phyloP scores from a whole-genome alignment of 768 basidiomycete genomes.

The Boletus patriciae region DNA sequence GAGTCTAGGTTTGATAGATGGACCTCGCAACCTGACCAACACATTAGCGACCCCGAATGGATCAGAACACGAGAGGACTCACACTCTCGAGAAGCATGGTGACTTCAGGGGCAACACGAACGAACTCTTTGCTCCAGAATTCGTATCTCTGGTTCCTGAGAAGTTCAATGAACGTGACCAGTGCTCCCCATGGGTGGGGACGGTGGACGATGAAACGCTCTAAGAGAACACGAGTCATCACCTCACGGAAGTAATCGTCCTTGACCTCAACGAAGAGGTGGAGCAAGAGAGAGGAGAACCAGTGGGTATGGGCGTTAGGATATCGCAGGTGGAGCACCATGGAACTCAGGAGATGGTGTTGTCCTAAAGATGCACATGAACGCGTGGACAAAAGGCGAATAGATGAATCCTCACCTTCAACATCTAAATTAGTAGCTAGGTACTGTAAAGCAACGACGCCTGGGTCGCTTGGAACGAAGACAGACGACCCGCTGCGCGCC shows the following conservation, averaged over 20 bases:
- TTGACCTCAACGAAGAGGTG: slow-evolving; percentile 82
- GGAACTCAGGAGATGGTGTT: slow-evolving; percentile 92
- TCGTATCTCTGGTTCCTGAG: slow-evolving; percentile 88
- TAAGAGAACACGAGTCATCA: slow-evolving; percentile 85
- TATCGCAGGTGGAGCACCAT: slow-evolving; percentile 94
- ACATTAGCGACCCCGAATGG: slow-evolving; percentile 1
- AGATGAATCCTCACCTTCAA: slow-evolving; percentile 67
- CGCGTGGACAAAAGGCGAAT: neutral
- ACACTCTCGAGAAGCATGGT: slow-evolving; percentile 83
- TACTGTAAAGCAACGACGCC: slow-evolving; percentile 84
- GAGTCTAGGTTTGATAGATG: slow-evolving; percentile 75
- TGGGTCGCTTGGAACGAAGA: slow-evolving; percentile 80
- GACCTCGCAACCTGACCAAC: slow-evolving; percentile 65
- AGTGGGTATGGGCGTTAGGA: slow-evolving; percentile 97
- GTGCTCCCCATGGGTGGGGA: slow-evolving; percentile 95
- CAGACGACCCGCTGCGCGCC: slow-evolving; percentile 74
- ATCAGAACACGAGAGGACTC: slow-evolving; percentile 33
- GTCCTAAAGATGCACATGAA: slow-evolving; percentile 52
- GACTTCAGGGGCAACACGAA: slow-evolving; percentile 83
- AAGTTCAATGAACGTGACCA: slow-evolving; percentile 92
- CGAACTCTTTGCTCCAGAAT: slow-evolving; percentile 87
- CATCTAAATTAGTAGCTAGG: slow-evolving; percentile 79
- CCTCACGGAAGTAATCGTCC: slow-evolving; percentile 74
- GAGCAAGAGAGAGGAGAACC: slow-evolving; percentile 91
- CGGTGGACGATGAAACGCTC: slow-evolving; percentile 93